These are phyloP conservation scores for Rhizopogon vinicolor DNA, from an alignment of 768 basidiomycete genomes.

Conservation along the genomic window DNA sequence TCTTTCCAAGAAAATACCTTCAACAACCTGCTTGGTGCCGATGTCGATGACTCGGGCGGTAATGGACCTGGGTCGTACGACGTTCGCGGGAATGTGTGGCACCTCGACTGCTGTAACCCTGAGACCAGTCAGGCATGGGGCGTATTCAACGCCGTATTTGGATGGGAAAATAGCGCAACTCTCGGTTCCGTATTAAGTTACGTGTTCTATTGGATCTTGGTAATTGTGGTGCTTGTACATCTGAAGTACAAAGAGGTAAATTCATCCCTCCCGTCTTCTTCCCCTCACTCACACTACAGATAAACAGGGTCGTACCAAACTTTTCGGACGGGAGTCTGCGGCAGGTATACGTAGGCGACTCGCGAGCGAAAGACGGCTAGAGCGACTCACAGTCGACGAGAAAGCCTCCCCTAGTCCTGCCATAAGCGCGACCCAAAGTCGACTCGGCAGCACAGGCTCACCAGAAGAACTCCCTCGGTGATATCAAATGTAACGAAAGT, in stretches of 20 bases:
- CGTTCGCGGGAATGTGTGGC: slow-evolving; percentile 84
- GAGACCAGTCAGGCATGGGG: slow-evolving; percentile 61
- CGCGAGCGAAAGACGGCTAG: slow-evolving; percentile 16
- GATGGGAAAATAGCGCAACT: slow-evolving; percentile 85
- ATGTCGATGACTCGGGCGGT: slow-evolving; percentile 63
- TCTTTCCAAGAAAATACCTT: slow-evolving; percentile 68
- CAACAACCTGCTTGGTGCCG: slow-evolving; percentile 63
- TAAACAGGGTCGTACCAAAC: slow-evolving; percentile 54
- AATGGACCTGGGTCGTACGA: slow-evolving; percentile 83
- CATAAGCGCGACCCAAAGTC: not conserved
- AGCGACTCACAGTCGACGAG: not conserved
- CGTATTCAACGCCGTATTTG: slow-evolving; percentile 81
- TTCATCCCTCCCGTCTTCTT: not conserved
- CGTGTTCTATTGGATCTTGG: slow-evolving; percentile 89
- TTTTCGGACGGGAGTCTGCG: slow-evolving; percentile 55
- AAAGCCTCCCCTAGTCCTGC: not conserved
- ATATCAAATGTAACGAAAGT: not conserved
- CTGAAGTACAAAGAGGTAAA: slow-evolving; percentile 62
- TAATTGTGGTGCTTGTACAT: slow-evolving; percentile 59
- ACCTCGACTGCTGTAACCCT: slow-evolving; percentile 76
- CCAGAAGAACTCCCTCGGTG: not conserved
- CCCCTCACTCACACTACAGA: not conserved
- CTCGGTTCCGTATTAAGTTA: slow-evolving; percentile 83
- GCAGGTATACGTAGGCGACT: slow-evolving; percentile 33
- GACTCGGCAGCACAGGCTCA: not conserved